phyloP scores from a whole-genome alignment of 495 filamentous ascomycete species.

The Hyaloscypha bicolor region DNA sequence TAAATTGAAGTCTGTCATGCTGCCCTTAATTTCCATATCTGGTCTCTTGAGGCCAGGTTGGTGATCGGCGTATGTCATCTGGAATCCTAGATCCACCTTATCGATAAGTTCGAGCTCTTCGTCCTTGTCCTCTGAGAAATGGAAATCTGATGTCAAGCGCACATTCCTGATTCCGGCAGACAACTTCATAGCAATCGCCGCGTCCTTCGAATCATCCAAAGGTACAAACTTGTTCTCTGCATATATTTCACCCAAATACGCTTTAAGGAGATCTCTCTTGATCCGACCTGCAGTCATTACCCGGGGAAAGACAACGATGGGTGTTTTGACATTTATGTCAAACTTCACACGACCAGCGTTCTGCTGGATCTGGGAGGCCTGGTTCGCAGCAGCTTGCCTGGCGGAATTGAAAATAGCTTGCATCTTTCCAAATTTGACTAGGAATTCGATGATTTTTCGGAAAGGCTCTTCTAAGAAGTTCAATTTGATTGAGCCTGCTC shows the following conservation, averaged over 20 bases:
- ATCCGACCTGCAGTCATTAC: constrained; percentile 59
- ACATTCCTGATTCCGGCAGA: constrained; percentile 91
- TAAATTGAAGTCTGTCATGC: constrained; percentile 89
- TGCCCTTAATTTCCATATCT: constrained; percentile 88
- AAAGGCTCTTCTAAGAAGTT: constrained; percentile 97
- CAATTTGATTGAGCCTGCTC: constrained; percentile 91
- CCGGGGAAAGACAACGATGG: constrained; percentile 91
- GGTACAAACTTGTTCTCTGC: constrained; percentile 89
- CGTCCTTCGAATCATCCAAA: constrained; percentile 68
- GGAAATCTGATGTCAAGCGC: constrained; percentile 83
- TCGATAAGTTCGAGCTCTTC: constrained; percentile 96
- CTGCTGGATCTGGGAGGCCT: constrained; percentile 90
- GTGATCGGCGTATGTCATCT: constrained; percentile 88
- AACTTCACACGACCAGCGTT: constrained; percentile 89
- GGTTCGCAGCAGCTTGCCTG: constrained; percentile 89
- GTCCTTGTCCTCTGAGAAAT: constrained; percentile 68
- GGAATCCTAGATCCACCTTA: constrained; percentile 91
- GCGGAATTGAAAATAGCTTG: constrained; percentile 98
- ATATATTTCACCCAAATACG: constrained; percentile 96
- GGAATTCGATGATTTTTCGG: constrained; percentile 96
- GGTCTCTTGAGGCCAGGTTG: constrained; percentile 74
- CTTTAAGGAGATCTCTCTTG: constrained; percentile 79
- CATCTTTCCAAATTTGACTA: constrained; percentile 99
- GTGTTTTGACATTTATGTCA: constrained; percentile 89
- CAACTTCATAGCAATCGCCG: constrained; percentile 82